Evolutionary conservation across 1,284 basidiomycete genomes (phyloP).

Genomic region (Chondrostereum purpureum): DNA sequence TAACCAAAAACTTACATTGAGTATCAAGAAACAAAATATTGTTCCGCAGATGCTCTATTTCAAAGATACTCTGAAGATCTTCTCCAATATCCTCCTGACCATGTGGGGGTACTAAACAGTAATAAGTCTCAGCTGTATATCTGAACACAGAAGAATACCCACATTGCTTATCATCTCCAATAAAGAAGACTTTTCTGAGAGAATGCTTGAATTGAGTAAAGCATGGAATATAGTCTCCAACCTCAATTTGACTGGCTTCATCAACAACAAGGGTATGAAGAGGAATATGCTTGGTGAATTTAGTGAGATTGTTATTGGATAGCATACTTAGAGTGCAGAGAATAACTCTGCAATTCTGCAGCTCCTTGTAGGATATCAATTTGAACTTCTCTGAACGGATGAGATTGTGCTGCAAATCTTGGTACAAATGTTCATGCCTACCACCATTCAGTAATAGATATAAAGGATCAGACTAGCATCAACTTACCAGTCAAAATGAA

Average conservation of each 20-base stretch:
- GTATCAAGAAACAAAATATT: constrained; percentile 43
- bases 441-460: constrained; percentile 9
- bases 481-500: constrained; percentile 50
- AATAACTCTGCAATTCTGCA: constrained; percentile 45
- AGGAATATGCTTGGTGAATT: constrained; percentile 34
- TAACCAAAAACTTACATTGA: constrained; percentile 39
- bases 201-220: constrained; percentile 35
- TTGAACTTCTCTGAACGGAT: constrained; percentile 46
- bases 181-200: constrained; percentile 59
- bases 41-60: constrained; percentile 39
- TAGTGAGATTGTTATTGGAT: constrained; percentile 35
- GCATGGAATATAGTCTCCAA: constrained; percentile 48
- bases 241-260: constrained; percentile 62
- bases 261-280: constrained; percentile 50
- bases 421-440: constrained; percentile 74
- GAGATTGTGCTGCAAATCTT: constrained; percentile 32
- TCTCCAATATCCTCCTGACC: constrained; percentile 46
- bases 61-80: constrained; percentile 55
- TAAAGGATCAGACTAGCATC: constrained; percentile 6
- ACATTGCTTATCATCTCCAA: constrained; percentile 77
- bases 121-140: constrained; percentile 8
- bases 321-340: constrained; percentile 73
- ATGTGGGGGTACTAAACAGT: constrained; percentile 45
- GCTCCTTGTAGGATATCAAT: constrained; percentile 13
- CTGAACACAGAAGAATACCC: constrained; percentile 17